These are phyloP conservation scores for Termitomyces sp. DNA, from an alignment of 768 basidiomycete genomes.

Conservation along the genomic window DNA sequence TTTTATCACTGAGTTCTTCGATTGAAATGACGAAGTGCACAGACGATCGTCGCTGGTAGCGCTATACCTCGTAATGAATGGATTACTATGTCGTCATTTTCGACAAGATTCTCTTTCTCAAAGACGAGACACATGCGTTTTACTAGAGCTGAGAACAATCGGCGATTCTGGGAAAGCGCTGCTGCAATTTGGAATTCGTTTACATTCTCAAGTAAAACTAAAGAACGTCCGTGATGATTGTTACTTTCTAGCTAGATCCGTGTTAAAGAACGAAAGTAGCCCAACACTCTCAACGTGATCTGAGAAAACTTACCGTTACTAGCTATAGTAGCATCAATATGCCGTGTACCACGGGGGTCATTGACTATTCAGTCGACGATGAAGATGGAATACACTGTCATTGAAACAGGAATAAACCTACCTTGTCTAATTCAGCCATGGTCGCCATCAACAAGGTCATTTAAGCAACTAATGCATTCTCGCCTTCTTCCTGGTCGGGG, in stretches of 20 bases:
- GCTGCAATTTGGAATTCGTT: too few relatives aligned
- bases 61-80: too few relatives aligned
- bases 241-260: not conserved
- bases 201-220: not conserved
- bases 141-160: not conserved
- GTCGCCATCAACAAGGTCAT: not conserved
- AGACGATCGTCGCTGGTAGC: too few relatives aligned
- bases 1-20: too few relatives aligned
- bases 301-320: not conserved
- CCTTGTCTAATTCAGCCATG: constrained; percentile 6
- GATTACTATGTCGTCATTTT: too few relatives aligned
- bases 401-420: not conserved
- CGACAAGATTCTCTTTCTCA: too few relatives aligned
- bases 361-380: not conserved
- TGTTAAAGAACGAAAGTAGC: too few relatives aligned
- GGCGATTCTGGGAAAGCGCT: not conserved
- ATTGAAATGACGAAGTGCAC: too few relatives aligned
- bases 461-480: constrained; percentile 37
- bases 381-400: not conserved
- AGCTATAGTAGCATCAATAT: not conserved
- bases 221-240: not conserved
- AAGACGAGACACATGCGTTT: too few relatives aligned
- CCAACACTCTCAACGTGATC: not conserved
- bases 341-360: not conserved
- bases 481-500: constrained; percentile 53